Conservation (phyloP, 2,329 filamentous ascomycete genomes). For the Trichoderma endophyticum region DNA sequence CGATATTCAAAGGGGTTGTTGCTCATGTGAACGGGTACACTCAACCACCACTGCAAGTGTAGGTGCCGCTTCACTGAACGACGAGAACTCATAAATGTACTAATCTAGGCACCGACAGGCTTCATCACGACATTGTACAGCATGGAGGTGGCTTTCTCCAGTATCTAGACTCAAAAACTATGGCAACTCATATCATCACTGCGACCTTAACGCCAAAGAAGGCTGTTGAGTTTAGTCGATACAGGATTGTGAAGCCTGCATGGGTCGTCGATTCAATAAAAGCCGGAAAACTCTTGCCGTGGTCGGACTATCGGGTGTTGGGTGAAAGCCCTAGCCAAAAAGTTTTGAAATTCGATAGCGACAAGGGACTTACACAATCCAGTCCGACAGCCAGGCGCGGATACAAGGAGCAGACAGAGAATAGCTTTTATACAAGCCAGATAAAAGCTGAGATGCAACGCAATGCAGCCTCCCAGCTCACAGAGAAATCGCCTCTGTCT, state of each 20-base stretch:
- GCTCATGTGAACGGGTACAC: constrained; percentile 95
- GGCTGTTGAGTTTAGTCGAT: constrained; percentile 78
- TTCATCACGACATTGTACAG: constrained; percentile 82
- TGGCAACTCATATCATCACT: constrained; percentile 93
- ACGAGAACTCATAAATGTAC: neutral
- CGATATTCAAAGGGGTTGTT: constrained; percentile 87
- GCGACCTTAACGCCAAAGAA: constrained; percentile 91
- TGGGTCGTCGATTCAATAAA: constrained; percentile 91
- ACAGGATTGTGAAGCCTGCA: constrained; percentile 88
- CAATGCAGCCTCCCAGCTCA: neutral
- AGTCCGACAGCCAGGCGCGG: constrained; percentile 55
- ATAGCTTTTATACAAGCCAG: constrained; percentile 79
- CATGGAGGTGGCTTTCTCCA: constrained; percentile 95
- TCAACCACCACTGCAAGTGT: constrained; percentile 83
- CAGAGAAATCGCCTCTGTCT: neutral
- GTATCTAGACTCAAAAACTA: constrained; percentile 91
- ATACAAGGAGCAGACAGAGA: constrained; percentile 78
- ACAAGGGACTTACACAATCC: constrained; percentile 63
- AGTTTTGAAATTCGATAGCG: constrained; percentile 61
- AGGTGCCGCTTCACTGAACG: constrained; percentile 24
- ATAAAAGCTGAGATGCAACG: constrained; percentile 43
- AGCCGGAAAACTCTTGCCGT: constrained; percentile 77
- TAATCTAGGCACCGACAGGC: constrained; percentile 34
- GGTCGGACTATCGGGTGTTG: constrained; percentile 79
- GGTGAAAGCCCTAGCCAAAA: constrained; percentile 83